Evolutionary conservation across 75 land plant species (phyloP).

Genomic region (Pseudotsuga menziesii): DNA sequence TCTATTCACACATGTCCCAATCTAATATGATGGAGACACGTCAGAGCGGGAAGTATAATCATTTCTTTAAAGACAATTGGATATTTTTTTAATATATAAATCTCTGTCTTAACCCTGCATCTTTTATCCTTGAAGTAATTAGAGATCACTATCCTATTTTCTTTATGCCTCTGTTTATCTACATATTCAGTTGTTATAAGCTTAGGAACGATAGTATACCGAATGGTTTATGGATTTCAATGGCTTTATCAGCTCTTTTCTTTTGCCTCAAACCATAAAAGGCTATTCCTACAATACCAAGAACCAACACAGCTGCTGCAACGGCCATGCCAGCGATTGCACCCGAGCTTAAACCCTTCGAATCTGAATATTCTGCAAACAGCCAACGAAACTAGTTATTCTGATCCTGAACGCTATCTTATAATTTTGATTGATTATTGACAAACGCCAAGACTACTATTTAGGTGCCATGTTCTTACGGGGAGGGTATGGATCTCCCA

Average conservation of each 20-base stretch:
- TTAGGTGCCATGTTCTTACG: conserved; percentile 23
- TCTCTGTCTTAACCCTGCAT: not conserved
- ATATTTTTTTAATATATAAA: not conserved
- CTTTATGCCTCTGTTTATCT: too few species aligned
- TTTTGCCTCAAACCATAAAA: conserved; percentile 22
- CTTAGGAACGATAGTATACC: conserved; percentile 5
- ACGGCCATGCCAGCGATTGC: conserved; percentile 11
- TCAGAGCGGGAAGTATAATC: not conserved
- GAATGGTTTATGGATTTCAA: conserved; percentile 9
- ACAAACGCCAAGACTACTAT: conserved; percentile 3
- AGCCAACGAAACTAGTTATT: not conserved
- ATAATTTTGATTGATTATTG: not conserved
- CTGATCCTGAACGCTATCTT: too few species aligned
- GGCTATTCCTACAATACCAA: not conserved
- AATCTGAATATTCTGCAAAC: too few species aligned
- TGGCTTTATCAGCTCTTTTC: conserved; percentile 17
- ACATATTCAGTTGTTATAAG: too few species aligned
- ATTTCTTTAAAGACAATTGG: not conserved
- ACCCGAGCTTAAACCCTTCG: not conserved
- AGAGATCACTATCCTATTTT: too few species aligned
- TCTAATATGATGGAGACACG: not conserved
- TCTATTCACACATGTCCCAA: not conserved
- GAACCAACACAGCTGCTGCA: conserved; percentile 7
- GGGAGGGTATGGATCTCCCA: conserved; percentile 48
- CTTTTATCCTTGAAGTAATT: too few species aligned